Evolutionary conservation across 768 basidiomycete species (phyloP).

Genomic region (Amanita pallidorosea): DNA sequence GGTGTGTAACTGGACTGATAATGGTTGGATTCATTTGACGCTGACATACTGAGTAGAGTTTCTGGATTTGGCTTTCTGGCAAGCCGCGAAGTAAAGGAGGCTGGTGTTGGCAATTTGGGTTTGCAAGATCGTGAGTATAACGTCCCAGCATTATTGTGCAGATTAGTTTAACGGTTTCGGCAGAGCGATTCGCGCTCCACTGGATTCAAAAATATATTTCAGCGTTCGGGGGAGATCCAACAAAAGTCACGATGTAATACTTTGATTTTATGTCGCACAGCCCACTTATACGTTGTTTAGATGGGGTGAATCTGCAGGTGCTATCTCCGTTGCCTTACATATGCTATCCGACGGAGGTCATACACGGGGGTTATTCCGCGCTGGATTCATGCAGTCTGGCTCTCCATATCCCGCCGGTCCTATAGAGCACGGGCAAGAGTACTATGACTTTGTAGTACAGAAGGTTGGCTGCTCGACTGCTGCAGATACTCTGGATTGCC

Average conservation of each 20-base stretch:
- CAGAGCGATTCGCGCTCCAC: constrained; percentile 45
- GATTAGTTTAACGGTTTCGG: neutral
- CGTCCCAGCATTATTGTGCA: neutral
- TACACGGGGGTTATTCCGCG: constrained; percentile 28
- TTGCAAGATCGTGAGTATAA: constrained; percentile 47
- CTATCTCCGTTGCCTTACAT: constrained; percentile 40
- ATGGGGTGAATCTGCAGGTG: constrained; percentile 38
- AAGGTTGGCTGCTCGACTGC: constrained; percentile 17
- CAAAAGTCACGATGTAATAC: constrained; percentile 43
- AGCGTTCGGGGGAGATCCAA: constrained; percentile 55
- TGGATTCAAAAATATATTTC: constrained; percentile 62
- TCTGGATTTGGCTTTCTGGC: constrained; percentile 41
- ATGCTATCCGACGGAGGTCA: constrained; percentile 37
- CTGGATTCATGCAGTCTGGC: constrained; percentile 40
- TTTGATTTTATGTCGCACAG: neutral
- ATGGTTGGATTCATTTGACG: constrained; percentile 21
- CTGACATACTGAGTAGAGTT: constrained; percentile 28
- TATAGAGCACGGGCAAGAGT: constrained; percentile 29
- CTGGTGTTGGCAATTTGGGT: constrained; percentile 52
- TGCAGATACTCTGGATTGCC: constrained; percentile 19
- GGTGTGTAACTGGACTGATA: constrained; percentile 5
- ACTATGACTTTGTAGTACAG: constrained; percentile 32
- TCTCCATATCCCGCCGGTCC: constrained; percentile 33
- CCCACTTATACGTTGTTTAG: constrained; percentile 9
- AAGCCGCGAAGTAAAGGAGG: constrained; percentile 38